Base-by-base conservation (phyloP, 1,284 basidiomycete species). In the Fomitopsis betulina region DNA sequence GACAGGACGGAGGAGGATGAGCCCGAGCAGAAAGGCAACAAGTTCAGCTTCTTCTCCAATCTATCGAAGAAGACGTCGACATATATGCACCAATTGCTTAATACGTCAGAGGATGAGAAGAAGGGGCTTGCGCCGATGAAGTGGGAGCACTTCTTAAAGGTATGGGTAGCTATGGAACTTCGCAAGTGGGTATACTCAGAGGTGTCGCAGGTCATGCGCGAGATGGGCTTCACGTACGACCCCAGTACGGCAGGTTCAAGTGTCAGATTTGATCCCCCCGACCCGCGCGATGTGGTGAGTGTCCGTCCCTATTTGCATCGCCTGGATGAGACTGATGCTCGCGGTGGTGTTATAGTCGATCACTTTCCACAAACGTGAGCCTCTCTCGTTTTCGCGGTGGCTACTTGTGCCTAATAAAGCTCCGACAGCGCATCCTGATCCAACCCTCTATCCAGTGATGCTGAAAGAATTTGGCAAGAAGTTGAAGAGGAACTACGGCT, bases 161-260 rank as follows among this genome's bases (percentile, higher is more conserved):
- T 82, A 53, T 58, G 35, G 67, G 56, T 17, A 7, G 19, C 9
- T 30, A 27, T 30, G 15, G 4, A 7, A n/a, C 13, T 3, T 27
- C 15, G 6, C 25, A 15, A 25, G 6, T 27, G 12, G 25, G 25
- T n/a, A 27, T 15, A n/a, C 30, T 43, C 21, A 23, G 10, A 6
- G 21, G 6, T 32, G 9, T 47, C 33, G 10, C 50, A 91, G 89
- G 73, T 89, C 42, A 89, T 92, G 89, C 74, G 76, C 35, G 87
- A 89, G 56, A 84, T 92, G 80, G 89, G 89, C 43, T 92, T 92
- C 71, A 71, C 72, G 1, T 85, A 85, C 62, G 84, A 86, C 67
- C 85, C 84, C 19, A 84, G 82, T 59, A 90, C 88, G 13, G 89
- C 89, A 21, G 89, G 89, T 2, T 92, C 90, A 12, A 89, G 88